Base-by-base conservation (phyloP, 345 rosid species). In the Acer yangbiense region DNA sequence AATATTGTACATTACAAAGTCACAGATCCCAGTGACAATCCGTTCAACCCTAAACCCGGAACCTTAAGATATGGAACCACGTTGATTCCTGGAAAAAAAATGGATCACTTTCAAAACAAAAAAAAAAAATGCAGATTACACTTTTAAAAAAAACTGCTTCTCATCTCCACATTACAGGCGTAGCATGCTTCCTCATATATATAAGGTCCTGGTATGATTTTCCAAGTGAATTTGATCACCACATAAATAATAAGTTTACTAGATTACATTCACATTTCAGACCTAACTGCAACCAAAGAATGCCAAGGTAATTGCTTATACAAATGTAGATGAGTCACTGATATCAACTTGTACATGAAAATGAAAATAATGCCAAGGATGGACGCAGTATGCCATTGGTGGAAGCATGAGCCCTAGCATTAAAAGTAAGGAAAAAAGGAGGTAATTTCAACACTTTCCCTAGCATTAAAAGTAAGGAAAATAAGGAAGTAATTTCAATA, bases 311-410 rank as follows among this genome's bases (percentile, higher is more conserved):
- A 21, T 32, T 57, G 23, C 60, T 63, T 29, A 23, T 41, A 43
- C 46, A 43, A 43, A 43, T 7, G 46, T 43, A 43, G 9, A 8
- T 57, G 23, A 57, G 7, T 57, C n/a, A 57, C 62, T 57, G 62
- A 57, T 8, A 60, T 7, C 25, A 60, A 60, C 29, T 50, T 35
- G 13, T 35, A 16, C 9, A 27, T 18, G 12, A 25, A 14, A 54
- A 3, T 17, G 39, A 35, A 48, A 66, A 61, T 18, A 39, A 62
- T 80, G 25, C 25, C 0, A 23, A 23, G 25, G 25, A 88, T 73
- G 98, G 97, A 72, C 67, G 21, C 92, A 90, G 65, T 94, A 92
- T 71, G 97, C 98, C 54, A 88, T 94, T 61, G 97, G 98, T 39
- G 98, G 97, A 83, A 94, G 97, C 83, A 84, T 84, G 89, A 84